Evolutionary conservation across 2,329 filamentous ascomycete species (phyloP).

Genomic region (Fusarium sp.): DNA sequence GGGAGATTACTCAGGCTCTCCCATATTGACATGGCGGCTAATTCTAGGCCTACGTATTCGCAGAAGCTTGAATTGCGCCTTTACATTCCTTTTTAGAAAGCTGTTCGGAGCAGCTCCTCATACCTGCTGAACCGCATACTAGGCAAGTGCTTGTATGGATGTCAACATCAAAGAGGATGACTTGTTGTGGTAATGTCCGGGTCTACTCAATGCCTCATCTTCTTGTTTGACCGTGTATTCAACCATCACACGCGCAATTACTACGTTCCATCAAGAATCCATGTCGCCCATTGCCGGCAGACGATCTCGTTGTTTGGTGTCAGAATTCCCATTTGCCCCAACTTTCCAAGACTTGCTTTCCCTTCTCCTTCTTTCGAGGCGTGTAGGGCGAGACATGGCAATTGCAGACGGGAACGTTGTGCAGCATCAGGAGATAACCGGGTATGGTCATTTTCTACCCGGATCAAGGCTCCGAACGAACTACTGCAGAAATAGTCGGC

Average conservation of each 20-base stretch:
- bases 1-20: conserved; percentile 8
- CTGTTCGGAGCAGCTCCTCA: not conserved
- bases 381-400: not conserved
- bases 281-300: conserved; percentile 18
- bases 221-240: conserved; percentile 21
- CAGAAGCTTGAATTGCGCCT: no score
- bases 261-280: conserved; percentile 23
- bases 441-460: conserved; percentile 21
- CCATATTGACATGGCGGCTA: conserved; percentile 27
- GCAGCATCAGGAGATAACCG: conserved; percentile 35
- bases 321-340: not conserved
- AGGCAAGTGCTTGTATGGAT: not conserved
- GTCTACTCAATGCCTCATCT: conserved; percentile 5
- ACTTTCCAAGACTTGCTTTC: no score
- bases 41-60: conserved; percentile 1
- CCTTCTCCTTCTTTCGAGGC: not conserved
- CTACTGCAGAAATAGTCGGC: conserved; percentile 19
- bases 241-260: conserved; percentile 14
- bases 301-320: conserved; percentile 17
- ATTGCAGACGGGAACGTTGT: not conserved
- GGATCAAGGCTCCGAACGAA: conserved; percentile 24
- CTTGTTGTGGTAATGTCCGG: conserved; percentile 22
- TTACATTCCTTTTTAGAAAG: no score
- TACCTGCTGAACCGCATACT: not conserved
- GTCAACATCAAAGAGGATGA: not conserved